Conservation (phyloP, 768 basidiomycete species). For the Suillus tomentosus region DNA sequence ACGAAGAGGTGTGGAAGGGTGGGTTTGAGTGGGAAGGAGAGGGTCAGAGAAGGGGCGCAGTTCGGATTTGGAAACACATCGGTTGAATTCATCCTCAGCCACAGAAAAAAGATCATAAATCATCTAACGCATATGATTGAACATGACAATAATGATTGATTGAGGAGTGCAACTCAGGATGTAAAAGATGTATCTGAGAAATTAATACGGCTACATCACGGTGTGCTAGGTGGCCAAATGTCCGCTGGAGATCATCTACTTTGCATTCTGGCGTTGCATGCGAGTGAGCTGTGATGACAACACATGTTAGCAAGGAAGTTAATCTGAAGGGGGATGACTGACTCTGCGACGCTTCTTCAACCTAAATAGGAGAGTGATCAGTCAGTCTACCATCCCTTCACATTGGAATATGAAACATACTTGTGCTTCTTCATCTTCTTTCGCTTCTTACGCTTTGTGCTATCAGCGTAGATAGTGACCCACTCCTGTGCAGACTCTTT, state of each 20-base stretch:
- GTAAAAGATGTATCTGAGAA: conserved; percentile 1
- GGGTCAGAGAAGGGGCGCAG: conserved; percentile 63
- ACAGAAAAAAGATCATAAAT: not conserved
- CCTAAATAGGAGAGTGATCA: conserved; percentile 39
- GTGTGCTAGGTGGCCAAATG: conserved; percentile 1
- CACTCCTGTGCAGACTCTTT: conserved; percentile 59
- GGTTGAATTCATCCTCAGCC: conserved; percentile 3
- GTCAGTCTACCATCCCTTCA: conserved; percentile 11
- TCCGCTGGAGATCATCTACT: conserved; percentile 21
- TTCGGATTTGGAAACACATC: conserved; percentile 61
- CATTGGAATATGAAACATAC: conserved; percentile 47
- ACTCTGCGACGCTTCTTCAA: conserved; percentile 91
- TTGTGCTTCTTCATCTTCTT: conserved; percentile 99
- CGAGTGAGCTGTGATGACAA: conserved; percentile 45
- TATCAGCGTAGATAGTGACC: conserved; percentile 73
- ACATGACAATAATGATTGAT: conserved; percentile 5
- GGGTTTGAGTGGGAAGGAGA: conserved; percentile 78
- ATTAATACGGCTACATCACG: conserved; percentile 4
- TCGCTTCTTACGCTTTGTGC: conserved; percentile 80
- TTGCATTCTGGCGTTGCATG: conserved; percentile 31
- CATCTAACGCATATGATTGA: not conserved
- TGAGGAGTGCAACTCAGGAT: not conserved
- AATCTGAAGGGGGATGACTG: conserved; percentile 28
- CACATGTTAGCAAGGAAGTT: conserved; percentile 19
- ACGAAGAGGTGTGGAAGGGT: conserved; percentile 60